Evolutionary conservation across 192 early-diverging fungal genomes (phyloP).

Genomic region (Haplosporangium gracile): DNA sequence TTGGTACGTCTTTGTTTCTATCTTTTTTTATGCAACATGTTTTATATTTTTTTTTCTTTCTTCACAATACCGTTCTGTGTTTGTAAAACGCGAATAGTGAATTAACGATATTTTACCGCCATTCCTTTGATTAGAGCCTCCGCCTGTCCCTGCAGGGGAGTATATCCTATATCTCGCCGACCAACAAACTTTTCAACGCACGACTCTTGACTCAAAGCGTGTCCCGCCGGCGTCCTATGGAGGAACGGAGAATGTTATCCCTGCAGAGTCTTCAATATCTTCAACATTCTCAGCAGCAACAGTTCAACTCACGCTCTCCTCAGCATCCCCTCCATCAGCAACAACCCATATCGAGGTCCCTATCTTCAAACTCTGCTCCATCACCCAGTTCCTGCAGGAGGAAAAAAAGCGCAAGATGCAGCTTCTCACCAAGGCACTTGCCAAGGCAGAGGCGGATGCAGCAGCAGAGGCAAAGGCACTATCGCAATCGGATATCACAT

Average conservation of each 20-base stretch:
- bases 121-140: constrained; percentile 20
- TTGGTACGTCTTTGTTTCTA: constrained; percentile 11
- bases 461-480: constrained; percentile 26
- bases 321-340: constrained; percentile 15
- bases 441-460: constrained; percentile 42
- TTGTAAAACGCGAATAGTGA: not conserved
- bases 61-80: too few relatives aligned
- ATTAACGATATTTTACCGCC: not conserved
- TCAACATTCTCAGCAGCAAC: not conserved
- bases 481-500: not conserved
- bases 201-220: constrained; percentile 18
- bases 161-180: constrained; percentile 42
- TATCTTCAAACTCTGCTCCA: constrained; percentile 42
- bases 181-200: not conserved
- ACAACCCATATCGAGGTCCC: constrained; percentile 50
- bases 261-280: not conserved
- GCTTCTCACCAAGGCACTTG: constrained; percentile 38
- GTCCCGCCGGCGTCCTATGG: constrained; percentile 32
- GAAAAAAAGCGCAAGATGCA: constrained; percentile 52
- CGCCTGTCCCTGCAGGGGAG: constrained; percentile 36
- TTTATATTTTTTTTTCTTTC: not conserved
- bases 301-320: not conserved
- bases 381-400: constrained; percentile 45
- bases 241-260: not conserved
- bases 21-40: constrained; percentile 1